Percentiles rank a stretch among this genome's conserved stretches.
These are phyloP conservation scores for Nepenthes gracilis DNA, from an alignment of 148 eudicot species.

Conservation along the genomic window DNA sequence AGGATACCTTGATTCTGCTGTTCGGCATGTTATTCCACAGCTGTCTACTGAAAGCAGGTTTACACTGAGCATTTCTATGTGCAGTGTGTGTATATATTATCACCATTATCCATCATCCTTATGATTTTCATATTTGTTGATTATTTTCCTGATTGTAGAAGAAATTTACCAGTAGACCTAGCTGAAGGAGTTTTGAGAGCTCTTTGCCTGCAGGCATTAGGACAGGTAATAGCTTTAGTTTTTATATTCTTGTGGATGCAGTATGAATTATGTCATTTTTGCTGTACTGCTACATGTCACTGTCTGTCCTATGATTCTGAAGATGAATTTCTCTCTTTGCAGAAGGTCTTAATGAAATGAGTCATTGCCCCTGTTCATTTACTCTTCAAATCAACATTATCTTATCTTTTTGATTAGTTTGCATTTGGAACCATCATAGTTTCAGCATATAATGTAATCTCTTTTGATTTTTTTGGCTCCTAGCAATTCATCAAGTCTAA, in stretches of 20 bases:
- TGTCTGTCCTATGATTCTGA: no score
- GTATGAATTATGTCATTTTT: background rate
- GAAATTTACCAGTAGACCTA: constrained; percentile 89
- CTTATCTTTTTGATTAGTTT: no score
- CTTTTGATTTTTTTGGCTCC: no score
- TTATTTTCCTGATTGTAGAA: constrained; percentile 34
- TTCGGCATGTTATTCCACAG: constrained; percentile 77
- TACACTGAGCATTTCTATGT: constrained; percentile 1
- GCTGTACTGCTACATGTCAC: no score
- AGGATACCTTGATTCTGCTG: constrained; percentile 96
- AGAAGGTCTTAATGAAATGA: background rate
- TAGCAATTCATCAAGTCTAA: no score
- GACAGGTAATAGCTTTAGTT: constrained; percentile 59
- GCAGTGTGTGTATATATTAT: background rate
- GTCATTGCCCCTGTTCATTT: no score
- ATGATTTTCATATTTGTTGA: background rate
- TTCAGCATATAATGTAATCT: no score
- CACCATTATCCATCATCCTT: constrained; percentile 1
- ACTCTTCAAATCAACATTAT: no score
- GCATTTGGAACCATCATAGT: no score
- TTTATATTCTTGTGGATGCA: constrained; percentile 3
- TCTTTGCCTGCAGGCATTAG: constrained; percentile 84
- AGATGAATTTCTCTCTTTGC: constrained; percentile 1
- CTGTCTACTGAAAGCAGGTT: constrained; percentile 76
- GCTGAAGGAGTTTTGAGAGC: constrained; percentile 94